Conservation (phyloP, 2,329 filamentous ascomycete species). For the Fusarium haematococcum region DNA sequence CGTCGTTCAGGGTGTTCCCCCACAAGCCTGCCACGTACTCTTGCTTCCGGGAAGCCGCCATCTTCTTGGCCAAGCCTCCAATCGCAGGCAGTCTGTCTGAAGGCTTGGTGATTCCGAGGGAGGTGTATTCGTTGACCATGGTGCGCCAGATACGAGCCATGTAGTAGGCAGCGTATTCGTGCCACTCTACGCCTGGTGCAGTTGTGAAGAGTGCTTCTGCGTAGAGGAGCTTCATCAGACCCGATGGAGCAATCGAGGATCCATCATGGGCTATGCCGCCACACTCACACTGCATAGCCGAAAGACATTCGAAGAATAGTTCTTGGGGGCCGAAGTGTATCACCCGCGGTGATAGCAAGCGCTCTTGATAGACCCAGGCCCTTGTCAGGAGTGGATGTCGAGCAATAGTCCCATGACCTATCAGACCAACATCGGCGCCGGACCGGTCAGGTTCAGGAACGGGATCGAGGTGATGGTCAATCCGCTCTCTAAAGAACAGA, state of each 20-base stretch:
- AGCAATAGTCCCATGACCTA: conserved; percentile 5
- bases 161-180: conserved; percentile 5
- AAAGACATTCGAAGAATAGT: conserved; percentile 30
- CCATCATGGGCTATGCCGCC: conserved; percentile 3
- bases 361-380: conserved; percentile 43
- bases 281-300: conserved; percentile 31
- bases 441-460: background rate
- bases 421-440: background rate
- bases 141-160: conserved; percentile 9
- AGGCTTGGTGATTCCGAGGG: conserved; percentile 4
- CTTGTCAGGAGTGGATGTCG: conserved; percentile 26
- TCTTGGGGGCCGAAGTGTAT: conserved; percentile 37
- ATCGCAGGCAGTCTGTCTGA: conserved; percentile 7
- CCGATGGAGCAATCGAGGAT: background rate
- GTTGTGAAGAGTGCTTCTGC: background rate
- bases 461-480: conserved; percentile 6
- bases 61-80: conserved; percentile 7
- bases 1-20: conserved; percentile 9
- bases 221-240: conserved; percentile 5
- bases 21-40: conserved; percentile 12
- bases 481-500: conserved; percentile 3
- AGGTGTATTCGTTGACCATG: conserved; percentile 10
- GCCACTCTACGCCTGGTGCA: background rate
- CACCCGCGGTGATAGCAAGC: conserved; percentile 36
- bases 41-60: background rate